Percentiles rank a stretch among this genome's conserved stretches.
Conservation (phyloP, 2,329 filamentous ascomycete genomes). For the Calycina marina region DNA sequence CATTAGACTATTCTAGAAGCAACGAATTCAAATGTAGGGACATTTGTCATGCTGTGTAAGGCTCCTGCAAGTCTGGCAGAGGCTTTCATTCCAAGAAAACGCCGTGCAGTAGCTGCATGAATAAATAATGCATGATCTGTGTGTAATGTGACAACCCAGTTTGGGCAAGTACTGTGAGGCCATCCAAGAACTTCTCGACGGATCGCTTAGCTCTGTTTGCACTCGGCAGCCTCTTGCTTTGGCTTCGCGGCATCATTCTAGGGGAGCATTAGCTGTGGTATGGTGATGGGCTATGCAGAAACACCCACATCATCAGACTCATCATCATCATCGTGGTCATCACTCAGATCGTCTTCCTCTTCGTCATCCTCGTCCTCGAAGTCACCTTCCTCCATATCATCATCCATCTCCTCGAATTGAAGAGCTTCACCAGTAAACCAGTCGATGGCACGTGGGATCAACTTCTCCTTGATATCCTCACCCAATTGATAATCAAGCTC, state of each 20-base stretch:
- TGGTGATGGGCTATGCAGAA: no score
- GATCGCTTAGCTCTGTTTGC: conserved; percentile 70
- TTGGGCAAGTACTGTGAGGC: neutral
- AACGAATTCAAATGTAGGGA: conserved; percentile 10
- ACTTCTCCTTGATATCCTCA: conserved; percentile 99
- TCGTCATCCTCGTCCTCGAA: conserved; percentile 80
- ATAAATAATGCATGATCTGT: conserved; percentile 2
- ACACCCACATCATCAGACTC: conserved; percentile 70
- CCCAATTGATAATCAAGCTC: conserved; percentile 98
- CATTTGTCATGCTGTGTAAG: conserved; percentile 10
- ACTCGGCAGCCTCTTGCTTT: conserved; percentile 88
- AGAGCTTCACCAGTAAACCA: conserved; percentile 99
- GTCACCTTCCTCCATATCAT: conserved; percentile 69
- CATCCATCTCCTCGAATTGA: conserved; percentile 84
- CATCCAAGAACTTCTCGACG: neutral
- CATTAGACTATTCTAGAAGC: conserved; percentile 22
- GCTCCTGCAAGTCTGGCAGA: conserved; percentile 12
- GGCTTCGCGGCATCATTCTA: conserved; percentile 80
- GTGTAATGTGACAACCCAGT: neutral
- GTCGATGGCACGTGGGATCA: conserved; percentile 95
- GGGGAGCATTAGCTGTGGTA: conserved; percentile 14
- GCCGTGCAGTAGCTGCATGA: conserved; percentile 2
- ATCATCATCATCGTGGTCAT: conserved; percentile 62
- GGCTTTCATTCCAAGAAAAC: conserved; percentile 2
- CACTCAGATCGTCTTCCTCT: conserved; percentile 73